phyloP scores from a whole-genome alignment of 2,329 filamentous ascomycete species.

The Cladorrhinum sp. region DNA sequence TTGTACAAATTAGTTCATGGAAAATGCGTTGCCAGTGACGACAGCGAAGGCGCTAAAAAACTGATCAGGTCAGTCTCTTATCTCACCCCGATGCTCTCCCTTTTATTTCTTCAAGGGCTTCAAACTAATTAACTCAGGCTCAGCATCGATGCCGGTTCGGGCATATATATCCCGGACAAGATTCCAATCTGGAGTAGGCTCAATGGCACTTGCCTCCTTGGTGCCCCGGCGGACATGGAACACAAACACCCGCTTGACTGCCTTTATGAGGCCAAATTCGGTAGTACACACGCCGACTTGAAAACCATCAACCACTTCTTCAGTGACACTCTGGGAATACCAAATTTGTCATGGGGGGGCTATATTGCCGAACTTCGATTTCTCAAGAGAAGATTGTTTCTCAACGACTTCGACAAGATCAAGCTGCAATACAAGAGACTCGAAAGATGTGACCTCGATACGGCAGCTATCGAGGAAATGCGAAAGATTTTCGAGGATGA shows the following conservation, averaged over 20 bases:
- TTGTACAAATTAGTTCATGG: slow-evolving; percentile 7
- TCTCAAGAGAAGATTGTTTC: background rate
- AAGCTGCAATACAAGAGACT: slow-evolving; percentile 2
- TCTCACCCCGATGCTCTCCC: background rate
- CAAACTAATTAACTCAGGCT: background rate
- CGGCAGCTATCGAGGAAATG: background rate
- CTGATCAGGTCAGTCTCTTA: background rate
- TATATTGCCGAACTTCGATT: background rate
- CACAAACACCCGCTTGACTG: background rate
- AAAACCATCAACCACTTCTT: slow-evolving; percentile 7
- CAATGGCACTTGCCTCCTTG: slow-evolving; percentile 2
- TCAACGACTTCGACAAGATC: background rate
- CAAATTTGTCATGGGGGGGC: background rate
- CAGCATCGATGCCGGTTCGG: background rate
- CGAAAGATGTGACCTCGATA: background rate
- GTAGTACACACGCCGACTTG: background rate
- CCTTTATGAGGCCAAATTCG: background rate
- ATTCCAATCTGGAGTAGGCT: background rate
- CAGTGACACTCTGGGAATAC: slow-evolving; percentile 1
- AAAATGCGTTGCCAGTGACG: background rate
- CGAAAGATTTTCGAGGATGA: background rate
- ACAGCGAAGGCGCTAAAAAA: background rate
- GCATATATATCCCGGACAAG: background rate
- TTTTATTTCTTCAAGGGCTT: background rate
- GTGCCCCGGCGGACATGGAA: slow-evolving; percentile 1